Percentiles rank a stretch among this genome's conserved stretches.
Conservation (phyloP, 768 basidiomycete species). For the Lentinula edodes region DNA sequence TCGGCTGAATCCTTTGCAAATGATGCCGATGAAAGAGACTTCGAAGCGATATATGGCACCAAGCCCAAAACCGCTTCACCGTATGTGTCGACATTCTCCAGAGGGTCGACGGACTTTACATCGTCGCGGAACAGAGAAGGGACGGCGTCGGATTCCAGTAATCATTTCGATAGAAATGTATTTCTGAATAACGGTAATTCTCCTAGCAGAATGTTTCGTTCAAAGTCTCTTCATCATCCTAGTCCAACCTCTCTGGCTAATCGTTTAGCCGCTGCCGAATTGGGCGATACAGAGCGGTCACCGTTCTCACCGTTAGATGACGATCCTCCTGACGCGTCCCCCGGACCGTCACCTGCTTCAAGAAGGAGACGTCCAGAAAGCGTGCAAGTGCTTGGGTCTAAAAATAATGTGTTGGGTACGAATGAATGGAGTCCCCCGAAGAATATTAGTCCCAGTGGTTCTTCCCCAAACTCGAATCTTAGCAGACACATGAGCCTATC, state of each 20-base stretch:
- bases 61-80: constrained; percentile 10
- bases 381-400: constrained; percentile 37
- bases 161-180: background rate
- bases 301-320: constrained; percentile 2
- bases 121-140: background rate
- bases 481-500: background rate
- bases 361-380: constrained; percentile 59
- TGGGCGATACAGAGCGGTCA: background rate
- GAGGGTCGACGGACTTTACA: constrained; percentile 3
- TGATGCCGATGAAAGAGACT: background rate
- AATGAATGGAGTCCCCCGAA: background rate
- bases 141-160: background rate
- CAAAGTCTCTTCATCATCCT: constrained; percentile 50
- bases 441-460: background rate
- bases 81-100: constrained; percentile 11
- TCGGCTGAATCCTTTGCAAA: background rate
- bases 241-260: constrained; percentile 30
- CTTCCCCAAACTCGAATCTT: background rate
- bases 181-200: constrained; percentile 16
- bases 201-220: constrained; percentile 40
- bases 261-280: constrained; percentile 6
- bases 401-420: background rate
- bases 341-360: constrained; percentile 28
- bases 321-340: background rate
- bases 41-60: constrained; percentile 10